Base-by-base conservation (phyloP, 192 early-diverging fungal genomes). In the Umbelopsis ramanniana region DNA sequence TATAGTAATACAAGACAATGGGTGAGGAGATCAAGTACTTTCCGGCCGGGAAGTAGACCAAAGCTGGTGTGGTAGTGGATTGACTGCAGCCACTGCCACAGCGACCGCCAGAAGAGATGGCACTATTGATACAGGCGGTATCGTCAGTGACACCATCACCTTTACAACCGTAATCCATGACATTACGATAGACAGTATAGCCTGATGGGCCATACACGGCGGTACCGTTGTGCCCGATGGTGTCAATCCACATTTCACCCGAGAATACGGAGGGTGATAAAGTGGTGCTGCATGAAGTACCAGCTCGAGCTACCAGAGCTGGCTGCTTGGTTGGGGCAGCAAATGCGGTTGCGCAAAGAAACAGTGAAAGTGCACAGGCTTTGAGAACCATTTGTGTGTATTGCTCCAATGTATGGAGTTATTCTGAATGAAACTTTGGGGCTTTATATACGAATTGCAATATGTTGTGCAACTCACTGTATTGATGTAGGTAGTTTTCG, bases 111-210 rank as follows among this genome's bases (percentile, higher is more conserved):
- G 45, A n/a, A 3, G 47, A 45, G 21, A 84, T 84, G 8, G 82
- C 82, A 10, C 1, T 24, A 43, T 84, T 83, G 63, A 84, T 84
- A 60, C 74, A 73, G 19, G 19, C 70, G 23, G 82, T 84, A 54
- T 84, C 82, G 50, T 84, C 82, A 29, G 77, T 70, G 17, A 57
- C 38, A 38, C 82, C 82, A 70, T 83, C 81, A 67, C 82, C 82
- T n/a, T 40, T 79, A 22, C 55, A 67, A 19, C 79, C 79, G 38
- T 23, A 74, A 38, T 74, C 26, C 46, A 46, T 73, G 26, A 73
- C 72, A 47, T 74, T 72, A 21, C 79, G 79, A 50, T 71, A 81
- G 3, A 81, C 73, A 2, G 77, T 24, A 53, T 81, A 81, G 0
- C 57, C 57, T 35, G 57, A 63, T 0, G 57, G 57, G 11, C 57